phyloP scores from a whole-genome alignment of 2,329 filamentous ascomycete species.

The Sphaerostilbella broomeana region DNA sequence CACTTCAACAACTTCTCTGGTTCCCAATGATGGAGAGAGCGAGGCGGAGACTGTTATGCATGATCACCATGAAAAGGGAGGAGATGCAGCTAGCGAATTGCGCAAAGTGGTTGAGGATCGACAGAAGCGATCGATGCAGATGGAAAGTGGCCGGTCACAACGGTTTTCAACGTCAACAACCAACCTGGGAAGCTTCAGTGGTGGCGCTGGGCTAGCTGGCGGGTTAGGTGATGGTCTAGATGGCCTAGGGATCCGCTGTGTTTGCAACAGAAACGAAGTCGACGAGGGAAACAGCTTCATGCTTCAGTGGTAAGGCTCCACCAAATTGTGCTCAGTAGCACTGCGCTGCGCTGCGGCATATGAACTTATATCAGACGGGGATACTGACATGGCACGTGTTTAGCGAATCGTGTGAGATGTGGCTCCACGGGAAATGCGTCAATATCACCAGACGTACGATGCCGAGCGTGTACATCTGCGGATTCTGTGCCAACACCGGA shows the following conservation, averaged over 20 bases:
- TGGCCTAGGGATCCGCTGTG: constrained; percentile 46
- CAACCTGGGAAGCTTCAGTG: constrained; percentile 26
- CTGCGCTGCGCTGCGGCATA: neutral
- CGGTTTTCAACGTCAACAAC: constrained; percentile 26
- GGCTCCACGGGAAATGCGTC: constrained; percentile 57
- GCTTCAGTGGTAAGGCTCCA: constrained; percentile 55
- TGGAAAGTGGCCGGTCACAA: constrained; percentile 26
- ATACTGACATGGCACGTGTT: constrained; percentile 4
- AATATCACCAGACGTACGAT: constrained; percentile 51
- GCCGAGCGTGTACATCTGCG: constrained; percentile 56
- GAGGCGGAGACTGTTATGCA: constrained; percentile 54
- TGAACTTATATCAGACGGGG: neutral
- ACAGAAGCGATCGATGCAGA: constrained; percentile 35
- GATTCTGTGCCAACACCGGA: constrained; percentile 55
- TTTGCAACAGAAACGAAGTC: constrained; percentile 43
- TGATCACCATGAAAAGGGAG: constrained; percentile 35
- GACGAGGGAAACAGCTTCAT: constrained; percentile 48
- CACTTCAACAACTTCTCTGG: constrained; percentile 29
- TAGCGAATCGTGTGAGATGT: constrained; percentile 60
- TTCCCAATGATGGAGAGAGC: constrained; percentile 43
- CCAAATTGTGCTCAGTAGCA: neutral
- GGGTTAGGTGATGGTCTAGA: constrained; percentile 38
- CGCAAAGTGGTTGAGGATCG: constrained; percentile 51
- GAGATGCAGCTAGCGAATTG: constrained; percentile 55
- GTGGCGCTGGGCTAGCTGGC: constrained; percentile 43